Conservation (phyloP, 345 rosid genomes). For the Capsella bursapastoris region DNA sequence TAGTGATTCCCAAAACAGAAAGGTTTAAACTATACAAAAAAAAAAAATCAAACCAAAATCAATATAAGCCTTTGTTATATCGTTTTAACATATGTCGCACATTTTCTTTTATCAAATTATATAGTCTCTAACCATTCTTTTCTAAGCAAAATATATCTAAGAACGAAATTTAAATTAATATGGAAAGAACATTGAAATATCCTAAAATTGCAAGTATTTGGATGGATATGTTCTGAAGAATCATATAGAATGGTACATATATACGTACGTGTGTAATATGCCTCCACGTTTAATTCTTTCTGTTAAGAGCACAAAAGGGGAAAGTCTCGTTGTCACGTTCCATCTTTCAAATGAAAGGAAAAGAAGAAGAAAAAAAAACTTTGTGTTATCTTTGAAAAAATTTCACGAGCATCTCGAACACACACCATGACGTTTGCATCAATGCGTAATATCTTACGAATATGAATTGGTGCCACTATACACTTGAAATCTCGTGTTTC, state of each 20-base stretch:
- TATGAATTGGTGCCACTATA: background rate
- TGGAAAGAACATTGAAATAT: background rate
- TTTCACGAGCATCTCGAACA: constrained; percentile 28
- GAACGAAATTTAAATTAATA: background rate
- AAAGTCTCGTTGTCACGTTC: constrained; percentile 26
- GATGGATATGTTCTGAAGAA: background rate
- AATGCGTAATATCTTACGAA: constrained; percentile 20
- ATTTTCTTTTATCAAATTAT: no score
- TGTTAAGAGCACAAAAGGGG: background rate
- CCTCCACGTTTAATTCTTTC: background rate
- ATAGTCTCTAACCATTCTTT: no score
- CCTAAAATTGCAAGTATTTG: background rate
- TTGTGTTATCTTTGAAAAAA: background rate
- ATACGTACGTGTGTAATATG: background rate
- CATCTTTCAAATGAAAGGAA: background rate
- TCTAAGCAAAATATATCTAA: background rate
- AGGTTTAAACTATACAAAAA: no score
- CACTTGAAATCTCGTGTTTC: no score
- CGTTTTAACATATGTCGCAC: no score
- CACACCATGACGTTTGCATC: constrained; percentile 33
- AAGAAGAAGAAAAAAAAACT: no score
- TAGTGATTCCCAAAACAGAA: no score
- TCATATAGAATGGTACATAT: background rate
- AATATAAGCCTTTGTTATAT: no score
- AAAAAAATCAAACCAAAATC: no score